A percentile compares a stretch with the other conserved stretches of the same genome.
Evolutionary conservation across 306 rosid genomes (phyloP).

Genomic region (Vachellia collinsii): DNA sequence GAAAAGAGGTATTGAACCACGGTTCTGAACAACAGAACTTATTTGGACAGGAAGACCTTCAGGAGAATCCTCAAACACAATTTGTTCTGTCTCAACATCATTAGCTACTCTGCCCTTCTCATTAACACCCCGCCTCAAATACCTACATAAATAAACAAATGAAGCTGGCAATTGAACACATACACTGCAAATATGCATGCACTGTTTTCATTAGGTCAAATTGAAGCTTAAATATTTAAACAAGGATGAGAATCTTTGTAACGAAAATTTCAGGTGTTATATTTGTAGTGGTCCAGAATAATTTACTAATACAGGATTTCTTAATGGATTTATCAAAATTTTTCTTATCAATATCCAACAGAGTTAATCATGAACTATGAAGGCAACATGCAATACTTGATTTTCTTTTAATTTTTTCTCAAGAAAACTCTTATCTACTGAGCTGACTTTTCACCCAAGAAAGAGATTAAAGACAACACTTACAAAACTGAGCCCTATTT

Average conservation of each 20-base stretch:
- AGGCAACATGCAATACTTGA: background rate
- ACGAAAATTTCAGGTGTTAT: background rate
- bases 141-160: conserved; percentile 51
- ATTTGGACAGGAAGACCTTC: conserved; percentile 69
- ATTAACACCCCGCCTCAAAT: conserved; percentile 90
- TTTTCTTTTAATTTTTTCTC: background rate
- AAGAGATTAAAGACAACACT: background rate
- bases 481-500: background rate
- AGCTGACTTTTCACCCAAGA: background rate
- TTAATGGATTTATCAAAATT: too few relatives aligned
- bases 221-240: background rate
- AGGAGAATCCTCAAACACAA: conserved; percentile 70
- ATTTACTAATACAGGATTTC: background rate
- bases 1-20: conserved; percentile 98
- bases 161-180: conserved; percentile 15
- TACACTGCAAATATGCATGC: conserved; percentile 23
- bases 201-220: background rate
- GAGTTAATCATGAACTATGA: background rate
- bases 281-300: background rate
- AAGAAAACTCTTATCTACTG: background rate
- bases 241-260: conserved; percentile 1
- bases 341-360: background rate
- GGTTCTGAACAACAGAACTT: conserved; percentile 89
- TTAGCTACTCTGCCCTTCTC: conserved; percentile 98
- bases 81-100: conserved; percentile 97